A percentile compares a stretch with the other conserved stretches of the same genome.
These are phyloP conservation scores for Cercophora sp. DNA, from an alignment of 495 filamentous ascomycete genomes.

Conservation along the genomic window DNA sequence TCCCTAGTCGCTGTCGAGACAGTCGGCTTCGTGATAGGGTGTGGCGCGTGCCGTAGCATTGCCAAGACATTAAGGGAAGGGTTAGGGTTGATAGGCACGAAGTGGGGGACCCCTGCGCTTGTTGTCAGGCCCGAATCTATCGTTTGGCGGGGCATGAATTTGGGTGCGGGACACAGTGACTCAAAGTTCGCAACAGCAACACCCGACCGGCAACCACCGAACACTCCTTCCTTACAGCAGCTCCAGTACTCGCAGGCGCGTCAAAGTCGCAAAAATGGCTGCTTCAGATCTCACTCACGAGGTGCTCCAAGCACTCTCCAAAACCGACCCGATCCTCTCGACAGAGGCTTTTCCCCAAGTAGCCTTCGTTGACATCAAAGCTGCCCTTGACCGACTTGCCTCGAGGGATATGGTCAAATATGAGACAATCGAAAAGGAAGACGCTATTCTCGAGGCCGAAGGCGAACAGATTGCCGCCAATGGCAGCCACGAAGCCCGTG, in stretches of 20 bases:
- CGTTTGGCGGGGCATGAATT: slow-evolving; percentile 1
- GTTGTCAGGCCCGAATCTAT: slow-evolving; percentile 3
- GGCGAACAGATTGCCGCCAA: slow-evolving; percentile 72
- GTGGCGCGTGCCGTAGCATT: slow-evolving; percentile 1
- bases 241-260: not conserved
- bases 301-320: slow-evolving; percentile 64
- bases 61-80: not conserved
- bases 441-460: slow-evolving; percentile 73
- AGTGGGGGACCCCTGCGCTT: not conserved
- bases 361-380: slow-evolving; percentile 71
- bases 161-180: slow-evolving; percentile 5
- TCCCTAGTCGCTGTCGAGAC: not conserved
- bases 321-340: slow-evolving; percentile 64
- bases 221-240: not conserved
- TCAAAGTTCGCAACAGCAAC: not conserved
- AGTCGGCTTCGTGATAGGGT: not conserved
- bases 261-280: slow-evolving; percentile 23
- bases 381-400: slow-evolving; percentile 77
- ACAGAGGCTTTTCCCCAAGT: slow-evolving; percentile 70
- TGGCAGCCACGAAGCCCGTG: slow-evolving; percentile 91
- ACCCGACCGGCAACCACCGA: not conserved
- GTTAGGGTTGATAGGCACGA: not conserved
- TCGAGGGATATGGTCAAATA: slow-evolving; percentile 84
- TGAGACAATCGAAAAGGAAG: slow-evolving; percentile 74
- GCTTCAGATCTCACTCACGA: slow-evolving; percentile 47